Conservation (phyloP, 306 rosid genomes). For the Vigna reflexopilosa region DNA sequence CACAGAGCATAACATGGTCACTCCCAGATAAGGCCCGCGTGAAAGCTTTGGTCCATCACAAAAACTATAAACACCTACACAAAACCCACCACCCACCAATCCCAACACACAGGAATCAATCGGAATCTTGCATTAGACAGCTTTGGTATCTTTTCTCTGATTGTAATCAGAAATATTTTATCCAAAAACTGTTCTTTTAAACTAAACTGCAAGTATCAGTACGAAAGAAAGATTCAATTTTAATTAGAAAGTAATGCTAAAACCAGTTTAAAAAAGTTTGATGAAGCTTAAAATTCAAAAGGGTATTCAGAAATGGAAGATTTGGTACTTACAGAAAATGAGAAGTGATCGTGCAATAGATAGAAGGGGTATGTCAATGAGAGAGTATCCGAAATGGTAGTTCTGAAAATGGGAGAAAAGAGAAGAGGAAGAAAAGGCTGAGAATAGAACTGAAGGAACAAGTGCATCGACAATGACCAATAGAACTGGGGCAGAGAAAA, state of each 20-base stretch:
- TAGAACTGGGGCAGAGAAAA: slow-evolving; percentile 82
- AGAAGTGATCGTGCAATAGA: slow-evolving; percentile 75
- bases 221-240: no score
- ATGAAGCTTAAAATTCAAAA: neutral
- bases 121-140: no score
- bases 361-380: slow-evolving; percentile 82
- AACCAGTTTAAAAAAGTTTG: neutral
- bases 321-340: slow-evolving; percentile 77
- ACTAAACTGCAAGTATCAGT: no score
- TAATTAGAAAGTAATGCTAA: no score
- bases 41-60: slow-evolving; percentile 90
- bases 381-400: slow-evolving; percentile 87
- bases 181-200: no score
- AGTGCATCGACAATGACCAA: slow-evolving; percentile 74
- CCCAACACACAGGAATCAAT: neutral
- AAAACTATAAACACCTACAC: slow-evolving; percentile 81
- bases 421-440: slow-evolving; percentile 61
- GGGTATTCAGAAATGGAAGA: neutral
- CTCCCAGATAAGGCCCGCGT: slow-evolving; percentile 81
- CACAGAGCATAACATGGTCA: slow-evolving; percentile 72
- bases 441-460: slow-evolving; percentile 78
- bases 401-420: slow-evolving; percentile 62
- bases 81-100: neutral
- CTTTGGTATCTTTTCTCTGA: no score
- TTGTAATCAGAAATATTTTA: no score